Percentiles rank a stretch among this genome's conserved stretches.
Evolutionary conservation across 805 yeast genomes (phyloP).

Genomic region (Metschnikowia santaceciliae): DNA sequence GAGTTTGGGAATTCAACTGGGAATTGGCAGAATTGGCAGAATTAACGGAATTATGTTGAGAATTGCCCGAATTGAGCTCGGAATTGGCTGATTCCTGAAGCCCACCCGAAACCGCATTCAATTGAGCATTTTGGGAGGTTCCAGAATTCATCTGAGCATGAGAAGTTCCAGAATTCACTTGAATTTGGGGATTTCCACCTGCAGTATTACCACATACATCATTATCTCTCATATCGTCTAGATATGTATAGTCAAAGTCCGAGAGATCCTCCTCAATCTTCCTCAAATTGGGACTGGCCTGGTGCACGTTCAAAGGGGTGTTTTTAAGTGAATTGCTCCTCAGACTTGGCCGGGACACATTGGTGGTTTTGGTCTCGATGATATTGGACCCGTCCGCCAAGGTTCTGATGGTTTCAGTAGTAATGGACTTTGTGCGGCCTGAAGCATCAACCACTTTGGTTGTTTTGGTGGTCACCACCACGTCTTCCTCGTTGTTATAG

Average conservation of each 20-base stretch:
- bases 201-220: not conserved
- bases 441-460: slow-evolving; percentile 46
- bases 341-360: slow-evolving; percentile 33
- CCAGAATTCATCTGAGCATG: too few species aligned
- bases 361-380: slow-evolving; percentile 41
- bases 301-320: slow-evolving; percentile 17
- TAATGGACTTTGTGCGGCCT: slow-evolving; percentile 54
- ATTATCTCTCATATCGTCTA: slow-evolving; percentile 18
- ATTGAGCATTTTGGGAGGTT: too few species aligned
- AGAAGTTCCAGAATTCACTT: too few species aligned
- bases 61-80: not conserved
- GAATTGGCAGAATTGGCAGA: not conserved
- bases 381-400: slow-evolving; percentile 43
- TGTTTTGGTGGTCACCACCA: slow-evolving; percentile 41
- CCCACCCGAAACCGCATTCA: too few species aligned
- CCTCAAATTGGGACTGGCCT: slow-evolving; percentile 22
- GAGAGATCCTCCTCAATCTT: slow-evolving; percentile 43
- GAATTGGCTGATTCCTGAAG: not conserved
- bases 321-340: slow-evolving; percentile 26
- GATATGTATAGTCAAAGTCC: slow-evolving; percentile 40
- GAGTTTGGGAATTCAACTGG: not conserved
- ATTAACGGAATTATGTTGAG: not conserved
- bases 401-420: slow-evolving; percentile 49
- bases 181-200: too few species aligned
- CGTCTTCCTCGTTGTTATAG: slow-evolving; percentile 19